Evolutionary conservation across 2,329 filamentous ascomycete genomes (phyloP).

Genomic region (Epichloe glyceriae): DNA sequence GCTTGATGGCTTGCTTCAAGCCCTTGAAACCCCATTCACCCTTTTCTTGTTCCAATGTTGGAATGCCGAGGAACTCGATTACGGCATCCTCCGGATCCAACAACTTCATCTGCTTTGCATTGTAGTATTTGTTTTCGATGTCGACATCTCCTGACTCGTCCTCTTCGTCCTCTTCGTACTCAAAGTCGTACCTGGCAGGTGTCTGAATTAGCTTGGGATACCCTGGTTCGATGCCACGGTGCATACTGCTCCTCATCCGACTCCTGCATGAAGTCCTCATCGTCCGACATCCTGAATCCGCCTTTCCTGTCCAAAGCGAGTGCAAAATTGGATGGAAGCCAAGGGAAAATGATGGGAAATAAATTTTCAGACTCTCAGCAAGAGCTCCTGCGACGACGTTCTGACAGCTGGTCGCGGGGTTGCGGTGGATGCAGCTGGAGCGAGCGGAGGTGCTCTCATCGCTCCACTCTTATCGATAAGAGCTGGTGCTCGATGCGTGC

Average conservation of each 20-base stretch:
- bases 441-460: not conserved
- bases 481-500: not conserved
- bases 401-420: not conserved
- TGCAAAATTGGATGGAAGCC: no score
- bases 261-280: slow-evolving; percentile 36
- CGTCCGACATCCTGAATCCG: slow-evolving; percentile 32
- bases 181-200: slow-evolving; percentile 66
- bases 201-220: slow-evolving; percentile 5
- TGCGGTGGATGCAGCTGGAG: not conserved
- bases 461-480: not conserved
- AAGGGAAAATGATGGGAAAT: not conserved
- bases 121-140: slow-evolving; percentile 99
- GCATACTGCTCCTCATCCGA: slow-evolving; percentile 32
- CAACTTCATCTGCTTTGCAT: slow-evolving; percentile 90
- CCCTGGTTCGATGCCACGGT: not conserved
- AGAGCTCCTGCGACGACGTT: not conserved
- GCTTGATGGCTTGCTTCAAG: slow-evolving; percentile 93
- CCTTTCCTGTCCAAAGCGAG: no score
- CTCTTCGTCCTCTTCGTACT: slow-evolving; percentile 88
- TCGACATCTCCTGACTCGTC: slow-evolving; percentile 81
- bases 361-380: not conserved
- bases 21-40: slow-evolving; percentile 99
- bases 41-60: slow-evolving; percentile 74
- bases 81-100: slow-evolving; percentile 81
- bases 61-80: slow-evolving; percentile 82